phyloP scores from a whole-genome alignment of 2,329 filamentous ascomycete species.

The Decorospora gaudefroyi region DNA sequence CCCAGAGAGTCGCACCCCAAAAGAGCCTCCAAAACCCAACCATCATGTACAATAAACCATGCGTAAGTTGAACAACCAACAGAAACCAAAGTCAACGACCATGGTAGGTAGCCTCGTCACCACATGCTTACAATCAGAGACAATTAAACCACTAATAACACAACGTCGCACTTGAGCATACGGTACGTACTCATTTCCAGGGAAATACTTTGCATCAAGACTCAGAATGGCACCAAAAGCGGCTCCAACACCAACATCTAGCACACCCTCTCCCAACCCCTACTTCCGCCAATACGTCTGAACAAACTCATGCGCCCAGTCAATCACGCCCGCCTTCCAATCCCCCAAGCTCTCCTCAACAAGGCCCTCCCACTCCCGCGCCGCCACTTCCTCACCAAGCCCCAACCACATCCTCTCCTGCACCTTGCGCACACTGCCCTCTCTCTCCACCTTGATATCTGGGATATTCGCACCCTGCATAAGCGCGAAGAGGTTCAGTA shows the following conservation, averaged over 20 bases:
- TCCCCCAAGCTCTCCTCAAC: constrained; percentile 84
- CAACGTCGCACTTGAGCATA: too few relatives aligned
- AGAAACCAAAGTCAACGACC: too few relatives aligned
- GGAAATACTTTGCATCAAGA: too few relatives aligned
- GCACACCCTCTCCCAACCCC: background rate
- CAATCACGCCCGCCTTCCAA: constrained; percentile 91
- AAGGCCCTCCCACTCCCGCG: constrained; percentile 81
- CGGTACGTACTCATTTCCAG: too few relatives aligned
- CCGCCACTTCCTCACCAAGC: constrained; percentile 79
- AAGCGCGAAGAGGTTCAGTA: constrained; percentile 91
- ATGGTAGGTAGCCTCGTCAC: too few relatives aligned
- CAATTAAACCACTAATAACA: too few relatives aligned
- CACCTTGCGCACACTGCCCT: constrained; percentile 93
- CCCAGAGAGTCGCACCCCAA: too few relatives aligned
- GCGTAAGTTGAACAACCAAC: too few relatives aligned
- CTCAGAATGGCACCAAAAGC: too few relatives aligned
- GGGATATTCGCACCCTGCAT: constrained; percentile 99
- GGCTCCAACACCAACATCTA: background rate
- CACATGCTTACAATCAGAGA: too few relatives aligned
- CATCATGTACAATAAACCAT: too few relatives aligned
- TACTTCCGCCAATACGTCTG: constrained; percentile 76
- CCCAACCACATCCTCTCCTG: constrained; percentile 93
- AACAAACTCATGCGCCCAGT: constrained; percentile 89
- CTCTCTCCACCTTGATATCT: constrained; percentile 87
- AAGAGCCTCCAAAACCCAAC: too few relatives aligned